Conservation (phyloP, 371 early-diverging fungal species). For the Syncephalastrum sp. region DNA sequence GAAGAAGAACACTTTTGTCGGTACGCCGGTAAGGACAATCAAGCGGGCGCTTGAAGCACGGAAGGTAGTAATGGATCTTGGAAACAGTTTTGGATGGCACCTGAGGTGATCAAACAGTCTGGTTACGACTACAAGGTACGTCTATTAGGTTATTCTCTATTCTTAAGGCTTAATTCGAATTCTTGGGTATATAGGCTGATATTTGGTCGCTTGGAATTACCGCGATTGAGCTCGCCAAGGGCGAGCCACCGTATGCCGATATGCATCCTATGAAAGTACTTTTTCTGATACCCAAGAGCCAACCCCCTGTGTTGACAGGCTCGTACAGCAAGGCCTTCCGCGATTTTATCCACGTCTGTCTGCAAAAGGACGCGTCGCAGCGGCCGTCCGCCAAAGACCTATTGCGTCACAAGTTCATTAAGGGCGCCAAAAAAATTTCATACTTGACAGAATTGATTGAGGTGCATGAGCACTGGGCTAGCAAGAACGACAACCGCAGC, state of each 20-base stretch:
- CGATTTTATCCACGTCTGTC: conserved; percentile 87
- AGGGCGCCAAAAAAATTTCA: conserved; percentile 74
- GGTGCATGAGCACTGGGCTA: conserved; percentile 75
- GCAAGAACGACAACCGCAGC: conserved; percentile 51
- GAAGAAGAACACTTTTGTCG: conserved; percentile 98
- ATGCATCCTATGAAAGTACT: conserved; percentile 92
- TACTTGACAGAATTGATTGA: conserved; percentile 86
- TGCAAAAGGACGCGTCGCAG: conserved; percentile 80
- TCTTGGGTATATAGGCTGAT: conserved; percentile 66
- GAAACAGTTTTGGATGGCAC: conserved; percentile 93
- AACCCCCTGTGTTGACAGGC: conserved; percentile 82
- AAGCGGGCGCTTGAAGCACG: background rate
- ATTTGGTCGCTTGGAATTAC: conserved; percentile 99
- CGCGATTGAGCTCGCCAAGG: conserved; percentile 94
- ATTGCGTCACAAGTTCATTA: conserved; percentile 88
- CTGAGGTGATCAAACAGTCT: conserved; percentile 95
- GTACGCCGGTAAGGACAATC: conserved; percentile 80
- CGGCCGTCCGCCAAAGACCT: conserved; percentile 90
- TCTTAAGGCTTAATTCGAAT: no score
- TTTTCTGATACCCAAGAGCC: conserved; percentile 90
- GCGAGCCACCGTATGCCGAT: conserved; percentile 91
- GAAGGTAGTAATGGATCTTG: background rate
- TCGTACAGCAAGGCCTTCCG: conserved; percentile 84
- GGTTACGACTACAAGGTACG: conserved; percentile 89
- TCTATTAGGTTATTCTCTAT: no score